Evolutionary conservation across 495 filamentous ascomycete genomes (phyloP), one percentile per base, ranked within the genome.

Genomic region (Penicillium steckii): DNA sequence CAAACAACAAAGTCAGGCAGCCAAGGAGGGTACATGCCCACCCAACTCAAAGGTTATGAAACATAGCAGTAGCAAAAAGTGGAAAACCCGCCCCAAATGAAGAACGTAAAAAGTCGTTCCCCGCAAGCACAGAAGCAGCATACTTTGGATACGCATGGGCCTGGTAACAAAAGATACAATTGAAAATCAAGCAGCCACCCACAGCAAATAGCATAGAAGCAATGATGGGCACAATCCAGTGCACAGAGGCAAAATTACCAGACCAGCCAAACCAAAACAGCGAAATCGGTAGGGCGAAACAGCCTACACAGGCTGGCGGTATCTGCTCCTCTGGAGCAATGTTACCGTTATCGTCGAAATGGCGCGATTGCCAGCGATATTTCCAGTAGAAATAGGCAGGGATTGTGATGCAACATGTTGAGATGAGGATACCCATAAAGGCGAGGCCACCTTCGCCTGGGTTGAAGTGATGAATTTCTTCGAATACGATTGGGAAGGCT

Each of bases 231-330:
- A 79, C 77, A 35, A 84, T 76, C 81, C 82, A 86, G 50, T 83
- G 80, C 13, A 81, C 64, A 4, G 66, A 53, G n/a, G 65, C 70
- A 27, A 51, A 37, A 15, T 83, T 66, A 0, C 78, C 76, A 1
- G 84, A 74, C 82, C 81, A 81, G 2, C 78, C 83, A 52, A 86
- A 80, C 80, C 81, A 85, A 61, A 85, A 81, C 1, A 86, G 62
- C 4, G 69, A 71, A 12, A 80, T 66, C 0, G 83, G 79, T 2
- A 85, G 68, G 8, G 75, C 30, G n/a, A 75, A 53, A 0, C 74
- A 69, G 2, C 79, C 78, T 1, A 73, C 25, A n/a, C 76, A 74
- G 18, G 80, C 75, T 0, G 75, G 69, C 4, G 73, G 73, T 1
- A 84, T 65, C 5, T 80, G 77, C 53, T 71, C 70, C 49, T 84